Base-by-base conservation (phyloP, 148 eudicot genomes). In the Talinum fruticosum region DNA sequence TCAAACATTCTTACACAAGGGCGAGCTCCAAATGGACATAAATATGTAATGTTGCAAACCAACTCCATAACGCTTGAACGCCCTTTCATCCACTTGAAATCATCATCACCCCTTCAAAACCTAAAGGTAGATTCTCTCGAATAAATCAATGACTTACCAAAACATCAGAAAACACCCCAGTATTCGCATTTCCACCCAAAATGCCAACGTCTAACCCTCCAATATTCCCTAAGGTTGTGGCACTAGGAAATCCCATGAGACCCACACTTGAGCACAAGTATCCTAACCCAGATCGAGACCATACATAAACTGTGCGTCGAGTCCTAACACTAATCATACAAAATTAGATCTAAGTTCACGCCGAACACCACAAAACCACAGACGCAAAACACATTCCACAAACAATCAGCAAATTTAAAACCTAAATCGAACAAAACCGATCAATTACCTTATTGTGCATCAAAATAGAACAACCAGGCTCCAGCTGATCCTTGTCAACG, bases 401-500 rank as follows among this genome's bases (percentile, higher is more conserved):
- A 41, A 8, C 47, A 41, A 41, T 41, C 47, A 10, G 12, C 47
- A 41, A 41, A 41, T 41, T 14, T 14, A 41, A 41, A 41, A 41
- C 47, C 47, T 41, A 41, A 41, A 41, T 8, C 0, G 12, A 41
- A 41, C 47, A 41, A 41, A 41, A 41, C 12, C 7, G 2, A 41
- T 0, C n/a, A n/a, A n/a, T 41, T 66, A 94, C 98, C 98, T 95
- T 95, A 73, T 95, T 95, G 72, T 95, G 98, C 98, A 92, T 94
- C 79, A 94, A 77, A 80, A 95, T 95, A 0, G 98, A 85, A 72
- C 98, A 95, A 0, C 98, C 97, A 71, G 98, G 97, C 80, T 95
- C 98, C n/a, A 95, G 82, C 83, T 95, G 98, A 84, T 95, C 99
- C 90, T 96, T 93, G 81, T 93, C 97, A 18, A 93, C 97, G 78